phyloP scores from a whole-genome alignment of 768 basidiomycete genomes.

The Lanmaoa pseudosensibilis region DNA sequence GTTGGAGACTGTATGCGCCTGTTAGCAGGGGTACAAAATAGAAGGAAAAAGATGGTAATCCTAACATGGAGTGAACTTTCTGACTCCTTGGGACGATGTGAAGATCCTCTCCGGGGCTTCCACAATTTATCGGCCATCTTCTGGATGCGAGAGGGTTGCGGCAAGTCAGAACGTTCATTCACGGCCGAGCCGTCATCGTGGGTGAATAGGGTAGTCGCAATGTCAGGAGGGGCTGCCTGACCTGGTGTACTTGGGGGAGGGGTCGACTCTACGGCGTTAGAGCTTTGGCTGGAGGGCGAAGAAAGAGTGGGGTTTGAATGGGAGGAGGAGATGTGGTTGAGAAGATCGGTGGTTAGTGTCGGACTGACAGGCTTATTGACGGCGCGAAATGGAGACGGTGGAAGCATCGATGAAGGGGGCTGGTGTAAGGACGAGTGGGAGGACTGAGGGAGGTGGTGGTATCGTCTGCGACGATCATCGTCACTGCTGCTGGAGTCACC shows the following conservation, averaged over 20 bases:
- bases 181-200: constrained; percentile 37
- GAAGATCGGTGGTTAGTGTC: constrained; percentile 40
- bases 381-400: constrained; percentile 21
- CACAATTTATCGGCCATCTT: constrained; percentile 34
- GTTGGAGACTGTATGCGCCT: constrained; percentile 29
- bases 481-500: constrained; percentile 44
- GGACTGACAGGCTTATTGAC: constrained; percentile 20
- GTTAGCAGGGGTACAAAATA: constrained; percentile 13
- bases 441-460: constrained; percentile 19
- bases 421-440: constrained; percentile 28
- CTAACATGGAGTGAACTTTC: constrained; percentile 29
- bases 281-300: constrained; percentile 69
- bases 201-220: constrained; percentile 40
- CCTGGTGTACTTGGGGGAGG: constrained; percentile 70
- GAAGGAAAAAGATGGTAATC: not conserved
- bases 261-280: constrained; percentile 61
- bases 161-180: constrained; percentile 31
- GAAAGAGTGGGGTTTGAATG: constrained; percentile 57
- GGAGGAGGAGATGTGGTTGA: constrained; percentile 37
- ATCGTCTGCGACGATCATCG: constrained; percentile 31
- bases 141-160: constrained; percentile 30
- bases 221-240: constrained; percentile 43
- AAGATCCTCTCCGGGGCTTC: constrained; percentile 31
- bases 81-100: constrained; percentile 28
- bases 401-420: constrained; percentile 26